Evolutionary conservation across 2,329 filamentous ascomycete genomes (phyloP), one percentile per base, ranked within the genome.

Genomic region (Penicillium brasilianum): DNA sequence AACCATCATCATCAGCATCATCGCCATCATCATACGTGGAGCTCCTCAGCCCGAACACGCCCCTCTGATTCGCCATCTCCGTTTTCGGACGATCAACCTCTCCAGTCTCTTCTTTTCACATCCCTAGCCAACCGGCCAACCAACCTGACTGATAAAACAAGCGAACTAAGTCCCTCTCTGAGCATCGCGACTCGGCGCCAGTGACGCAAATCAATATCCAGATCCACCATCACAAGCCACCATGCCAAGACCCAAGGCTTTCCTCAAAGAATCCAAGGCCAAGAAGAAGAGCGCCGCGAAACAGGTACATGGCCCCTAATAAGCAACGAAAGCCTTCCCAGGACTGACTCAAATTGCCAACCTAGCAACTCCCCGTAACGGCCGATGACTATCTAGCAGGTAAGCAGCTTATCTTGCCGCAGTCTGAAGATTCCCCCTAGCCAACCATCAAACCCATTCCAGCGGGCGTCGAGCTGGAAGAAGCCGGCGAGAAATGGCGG

Each of bases 401-500:
- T 85, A 72, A 6, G 51, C n/a, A 64, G 75, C 41, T 57, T 57
- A 48, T 8, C 14, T 28, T 14, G 5, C 2, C 28, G 13, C 4
- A 16, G 5, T 10, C 14, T 13, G 11, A 9, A 22, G 2, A 18
- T 9, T 5, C 14, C 20, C 2, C 20, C 2, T 25, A 14, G 18
- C 51, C 43, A 37, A 59, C 39, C 30, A 41, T 14, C n/a, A 53
- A 61, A 66, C 14, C 2, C 13, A 34, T 16, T 20, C 16, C 41
- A 83, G 85, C 83, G 25, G 89, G 88, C 11, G 88, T 91, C 57
- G 85, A 88, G 34, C 83, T 87, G 61, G 89, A 92, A 76, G 87
- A 90, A 74, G 87, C 87, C 5, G 89, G 88, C 7, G 88, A 89
- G 63, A 92, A 92, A 82, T 91, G 89, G 87, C 83, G 89, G 53